Evolutionary conservation across 2,329 filamentous ascomycete species (phyloP).

Genomic region (Botrytis tulipae): DNA sequence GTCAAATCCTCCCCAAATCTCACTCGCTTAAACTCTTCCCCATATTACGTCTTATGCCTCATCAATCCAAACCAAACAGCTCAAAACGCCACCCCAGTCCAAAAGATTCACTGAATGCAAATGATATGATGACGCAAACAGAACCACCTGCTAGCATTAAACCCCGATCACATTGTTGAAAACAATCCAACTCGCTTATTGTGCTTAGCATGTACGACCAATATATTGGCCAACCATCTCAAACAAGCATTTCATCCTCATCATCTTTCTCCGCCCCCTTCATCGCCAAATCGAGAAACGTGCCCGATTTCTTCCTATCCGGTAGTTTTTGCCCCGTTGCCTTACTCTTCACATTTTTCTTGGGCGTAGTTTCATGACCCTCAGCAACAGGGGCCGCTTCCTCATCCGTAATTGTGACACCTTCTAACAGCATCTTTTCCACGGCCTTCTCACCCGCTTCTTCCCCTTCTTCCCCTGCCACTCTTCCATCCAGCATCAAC

Average conservation of each 20-base stretch:
- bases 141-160: neutral
- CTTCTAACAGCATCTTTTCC: conserved; percentile 35
- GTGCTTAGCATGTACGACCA: neutral
- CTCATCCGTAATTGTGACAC: conserved; percentile 23
- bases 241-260: conserved; percentile 20
- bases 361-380: conserved; percentile 4
- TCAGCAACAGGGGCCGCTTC: conserved; percentile 19
- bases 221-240: neutral
- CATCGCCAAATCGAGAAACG: conserved; percentile 21
- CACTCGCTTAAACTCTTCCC: neutral
- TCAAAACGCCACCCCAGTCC: neutral
- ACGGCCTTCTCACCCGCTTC: conserved; percentile 34
- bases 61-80: neutral
- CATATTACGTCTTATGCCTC: neutral
- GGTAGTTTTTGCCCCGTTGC: neutral
- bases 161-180: neutral
- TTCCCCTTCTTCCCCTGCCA: conserved; percentile 56
- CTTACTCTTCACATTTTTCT: conserved; percentile 18
- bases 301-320: conserved; percentile 12
- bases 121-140: neutral
- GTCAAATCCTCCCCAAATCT: neutral
- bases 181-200: neutral
- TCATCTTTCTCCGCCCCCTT: neutral
- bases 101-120: neutral
- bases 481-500: conserved; percentile 77